phyloP scores from a whole-genome alignment of 495 filamentous ascomycete genomes.

The Physcia stellaris region DNA sequence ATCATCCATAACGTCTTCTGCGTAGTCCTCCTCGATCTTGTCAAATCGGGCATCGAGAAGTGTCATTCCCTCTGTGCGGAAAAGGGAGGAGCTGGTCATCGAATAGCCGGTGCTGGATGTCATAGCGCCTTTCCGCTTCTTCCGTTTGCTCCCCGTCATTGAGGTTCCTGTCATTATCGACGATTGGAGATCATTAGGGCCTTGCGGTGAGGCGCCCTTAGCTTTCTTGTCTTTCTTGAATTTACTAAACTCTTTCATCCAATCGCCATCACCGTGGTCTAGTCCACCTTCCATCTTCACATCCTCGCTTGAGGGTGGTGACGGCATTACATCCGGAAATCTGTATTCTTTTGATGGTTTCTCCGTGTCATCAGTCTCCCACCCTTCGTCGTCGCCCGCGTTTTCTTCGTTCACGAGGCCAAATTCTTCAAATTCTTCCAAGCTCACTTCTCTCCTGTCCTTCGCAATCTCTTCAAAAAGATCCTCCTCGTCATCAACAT shows the following conservation, averaged over 20 bases:
- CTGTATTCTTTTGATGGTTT: slow-evolving; percentile 39
- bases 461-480: slow-evolving; percentile 67
- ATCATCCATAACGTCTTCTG: slow-evolving; percentile 53
- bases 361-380: slow-evolving; percentile 89
- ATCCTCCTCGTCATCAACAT: slow-evolving; percentile 76
- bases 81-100: slow-evolving; percentile 88
- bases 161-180: slow-evolving; percentile 71
- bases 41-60: slow-evolving; percentile 86
- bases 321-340: background rate
- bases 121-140: slow-evolving; percentile 83
- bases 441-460: slow-evolving; percentile 59
- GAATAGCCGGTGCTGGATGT: slow-evolving; percentile 84
- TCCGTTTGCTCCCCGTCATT: slow-evolving; percentile 50
- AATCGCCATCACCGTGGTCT: slow-evolving; percentile 47
- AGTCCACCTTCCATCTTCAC: slow-evolving; percentile 12
- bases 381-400: slow-evolving; percentile 55
- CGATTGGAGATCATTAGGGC: slow-evolving; percentile 58
- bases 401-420: slow-evolving; percentile 40
- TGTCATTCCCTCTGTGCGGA: slow-evolving; percentile 76
- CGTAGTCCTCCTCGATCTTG: slow-evolving; percentile 71
- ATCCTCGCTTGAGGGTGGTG: slow-evolving; percentile 8
- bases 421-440: slow-evolving; percentile 51
- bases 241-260: slow-evolving; percentile 66
- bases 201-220: slow-evolving; percentile 30
- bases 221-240: slow-evolving; percentile 25